A percentile compares a stretch with the other conserved stretches of the same genome.
These are phyloP conservation scores for Dictyostelium intermedium DNA, from an alignment of 78 protist species.

Conservation along the genomic window DNA sequence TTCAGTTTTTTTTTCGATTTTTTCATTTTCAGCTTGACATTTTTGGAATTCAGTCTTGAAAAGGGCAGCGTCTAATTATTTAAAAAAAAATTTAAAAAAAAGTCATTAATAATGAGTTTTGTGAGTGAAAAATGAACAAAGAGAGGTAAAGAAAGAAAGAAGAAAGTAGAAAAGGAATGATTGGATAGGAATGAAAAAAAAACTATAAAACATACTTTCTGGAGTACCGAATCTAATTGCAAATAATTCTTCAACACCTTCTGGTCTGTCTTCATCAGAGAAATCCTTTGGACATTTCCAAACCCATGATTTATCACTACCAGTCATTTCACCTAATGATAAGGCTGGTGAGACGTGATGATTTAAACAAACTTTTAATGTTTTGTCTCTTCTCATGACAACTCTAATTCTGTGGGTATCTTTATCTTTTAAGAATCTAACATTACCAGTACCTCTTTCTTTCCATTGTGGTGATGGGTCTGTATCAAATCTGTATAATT, in stretches of 20 bases:
- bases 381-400: conserved; percentile 96
- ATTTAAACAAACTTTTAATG: conserved; percentile 95
- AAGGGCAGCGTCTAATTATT: conserved; percentile 36
- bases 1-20: neutral
- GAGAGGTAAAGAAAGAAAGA: no score
- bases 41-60: conserved; percentile 65
- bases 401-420: conserved; percentile 83
- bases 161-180: no score
- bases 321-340: conserved; percentile 44
- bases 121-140: no score
- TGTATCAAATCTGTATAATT: conserved; percentile 85
- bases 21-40: conserved; percentile 34
- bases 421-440: conserved; percentile 90
- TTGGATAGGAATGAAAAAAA: no score
- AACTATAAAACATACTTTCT: conserved; percentile 60
- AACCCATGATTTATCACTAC: conserved; percentile 84
- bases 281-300: conserved; percentile 71
- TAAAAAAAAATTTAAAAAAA: neutral
- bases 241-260: conserved; percentile 40
- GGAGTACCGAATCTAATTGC: conserved; percentile 78
- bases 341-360: conserved; percentile 57
- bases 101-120: neutral
- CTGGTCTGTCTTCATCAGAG: conserved; percentile 70
- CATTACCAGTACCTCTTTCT: conserved; percentile 94
- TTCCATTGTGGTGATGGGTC: conserved; percentile 88